Percentiles rank a stretch among this genome's conserved stretches.
Conservation (phyloP, 148 eudicot species). For the Persicaria maculosa region DNA sequence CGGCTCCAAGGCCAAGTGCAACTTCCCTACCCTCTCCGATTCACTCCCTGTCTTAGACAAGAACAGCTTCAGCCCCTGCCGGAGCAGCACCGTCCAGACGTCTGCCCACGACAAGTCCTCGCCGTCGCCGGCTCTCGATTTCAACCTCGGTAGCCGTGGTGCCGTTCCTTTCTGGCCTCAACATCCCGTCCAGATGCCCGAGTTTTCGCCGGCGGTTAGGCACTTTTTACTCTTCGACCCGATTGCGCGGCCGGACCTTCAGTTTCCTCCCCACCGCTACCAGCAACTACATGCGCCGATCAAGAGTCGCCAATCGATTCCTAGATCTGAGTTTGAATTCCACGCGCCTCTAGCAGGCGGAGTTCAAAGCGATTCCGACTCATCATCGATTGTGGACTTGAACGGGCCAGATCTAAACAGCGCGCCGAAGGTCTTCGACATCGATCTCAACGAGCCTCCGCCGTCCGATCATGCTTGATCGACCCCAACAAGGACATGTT, state of each 20-base stretch:
- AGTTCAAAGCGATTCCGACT: constrained; percentile 25
- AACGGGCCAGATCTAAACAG: not conserved
- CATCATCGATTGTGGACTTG: constrained; percentile 23
- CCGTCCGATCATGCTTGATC: constrained; percentile 17
- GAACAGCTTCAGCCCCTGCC: constrained; percentile 19
- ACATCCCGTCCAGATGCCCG: not conserved
- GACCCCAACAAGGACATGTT: not conserved
- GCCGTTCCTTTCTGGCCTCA: not conserved
- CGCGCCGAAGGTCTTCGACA: not conserved
- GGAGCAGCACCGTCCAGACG: constrained; percentile 28
- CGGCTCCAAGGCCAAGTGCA: constrained; percentile 28
- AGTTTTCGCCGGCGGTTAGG: constrained; percentile 2
- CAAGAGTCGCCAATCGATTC: not conserved
- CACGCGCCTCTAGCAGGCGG: constrained; percentile 12
- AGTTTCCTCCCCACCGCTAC: too few relatives aligned
- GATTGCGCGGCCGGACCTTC: constrained; percentile 6
- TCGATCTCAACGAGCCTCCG: constrained; percentile 25
- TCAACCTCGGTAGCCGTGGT: constrained; percentile 11
- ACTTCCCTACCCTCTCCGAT: constrained; percentile 20
- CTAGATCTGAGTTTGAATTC: not conserved
- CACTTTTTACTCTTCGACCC: constrained; percentile 16
- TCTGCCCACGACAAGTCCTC: constrained; percentile 4
- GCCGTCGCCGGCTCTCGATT: constrained; percentile 18
- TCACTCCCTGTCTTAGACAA: not conserved
- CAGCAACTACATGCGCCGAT: not conserved